These are phyloP conservation scores for Phialemonium atrogriseum DNA, from an alignment of 2,329 filamentous ascomycete species.

Conservation along the genomic window DNA sequence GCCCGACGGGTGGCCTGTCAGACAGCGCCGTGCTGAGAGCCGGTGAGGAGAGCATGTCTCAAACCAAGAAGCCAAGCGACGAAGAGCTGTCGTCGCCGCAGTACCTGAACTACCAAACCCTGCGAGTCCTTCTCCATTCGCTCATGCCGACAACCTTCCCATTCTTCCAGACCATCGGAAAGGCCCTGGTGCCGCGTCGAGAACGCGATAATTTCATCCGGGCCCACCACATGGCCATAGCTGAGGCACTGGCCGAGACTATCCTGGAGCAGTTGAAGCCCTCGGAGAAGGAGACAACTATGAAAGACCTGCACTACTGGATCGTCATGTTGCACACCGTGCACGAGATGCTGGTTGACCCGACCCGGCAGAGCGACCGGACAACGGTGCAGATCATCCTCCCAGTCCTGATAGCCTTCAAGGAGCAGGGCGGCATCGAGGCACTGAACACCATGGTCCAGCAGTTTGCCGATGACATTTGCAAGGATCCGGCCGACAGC, in stretches of 20 bases:
- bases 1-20: slow-evolving; percentile 5
- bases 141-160: slow-evolving; percentile 73
- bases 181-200: slow-evolving; percentile 68
- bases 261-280: slow-evolving; percentile 58
- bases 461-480: slow-evolving; percentile 54
- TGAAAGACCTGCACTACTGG: slow-evolving; percentile 69
- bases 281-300: slow-evolving; percentile 35
- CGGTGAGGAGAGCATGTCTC: slow-evolving; percentile 10
- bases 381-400: slow-evolving; percentile 52
- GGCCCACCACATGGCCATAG: slow-evolving; percentile 45
- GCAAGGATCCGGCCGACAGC: slow-evolving; percentile 24
- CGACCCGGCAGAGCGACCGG: slow-evolving; percentile 38
- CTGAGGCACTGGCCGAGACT: slow-evolving; percentile 61
- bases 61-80: slow-evolving; percentile 30
- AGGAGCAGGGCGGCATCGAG: slow-evolving; percentile 67
- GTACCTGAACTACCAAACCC: slow-evolving; percentile 67
- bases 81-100: slow-evolving; percentile 33
- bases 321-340: slow-evolving; percentile 73
- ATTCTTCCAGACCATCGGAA: slow-evolving; percentile 80
- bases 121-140: slow-evolving; percentile 70
- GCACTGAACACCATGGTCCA: slow-evolving; percentile 65
- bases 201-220: slow-evolving; percentile 55
- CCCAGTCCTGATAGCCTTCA: slow-evolving; percentile 79
- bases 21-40: slow-evolving; percentile 10
- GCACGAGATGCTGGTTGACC: slow-evolving; percentile 71